A percentile compares a stretch with the other conserved stretches of the same genome.
These are phyloP conservation scores for Zoysia matrella DNA, from an alignment of 202 grass and related monocot species.

Conservation along the genomic window DNA sequence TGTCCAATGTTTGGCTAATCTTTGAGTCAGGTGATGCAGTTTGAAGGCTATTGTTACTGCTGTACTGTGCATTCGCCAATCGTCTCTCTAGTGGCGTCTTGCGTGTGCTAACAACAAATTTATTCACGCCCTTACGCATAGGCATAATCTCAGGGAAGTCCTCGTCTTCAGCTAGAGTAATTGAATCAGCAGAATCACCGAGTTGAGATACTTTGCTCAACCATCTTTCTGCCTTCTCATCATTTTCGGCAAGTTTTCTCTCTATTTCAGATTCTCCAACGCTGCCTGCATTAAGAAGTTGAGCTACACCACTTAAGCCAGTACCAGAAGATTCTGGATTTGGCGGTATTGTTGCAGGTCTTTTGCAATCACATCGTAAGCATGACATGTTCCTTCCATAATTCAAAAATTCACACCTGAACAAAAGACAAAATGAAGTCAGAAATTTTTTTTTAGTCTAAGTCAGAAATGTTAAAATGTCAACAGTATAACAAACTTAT, in stretches of 20 bases:
- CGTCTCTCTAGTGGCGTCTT: constrained; percentile 76
- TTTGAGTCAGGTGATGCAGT: constrained; percentile 43
- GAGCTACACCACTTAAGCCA: constrained; percentile 53
- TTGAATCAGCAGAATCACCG: constrained; percentile 64
- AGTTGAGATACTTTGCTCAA: constrained; percentile 78
- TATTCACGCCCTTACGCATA: constrained; percentile 76
- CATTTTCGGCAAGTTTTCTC: constrained; percentile 66
- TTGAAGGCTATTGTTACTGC: constrained; percentile 37
- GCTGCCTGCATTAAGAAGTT: constrained; percentile 62
- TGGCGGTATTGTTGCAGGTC: constrained; percentile 54
- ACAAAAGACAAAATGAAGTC: constrained; percentile 30
- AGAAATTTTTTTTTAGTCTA: too few species aligned
- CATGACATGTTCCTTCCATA: constrained; percentile 85
- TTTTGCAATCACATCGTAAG: constrained; percentile 86
- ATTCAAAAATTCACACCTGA: constrained; percentile 93
- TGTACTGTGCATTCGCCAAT: constrained; percentile 58
- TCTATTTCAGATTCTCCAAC: constrained; percentile 65
- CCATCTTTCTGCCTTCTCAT: constrained; percentile 81
- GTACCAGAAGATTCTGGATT: constrained; percentile 34
- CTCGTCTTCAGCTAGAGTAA: constrained; percentile 60
- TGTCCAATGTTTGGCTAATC: constrained; percentile 86
- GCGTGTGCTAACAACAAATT: constrained; percentile 71
- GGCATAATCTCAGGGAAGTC: constrained; percentile 88
- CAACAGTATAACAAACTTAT: neutral
- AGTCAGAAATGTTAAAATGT: constrained; percentile 12